A percentile compares a stretch with the other conserved stretches of the same genome.
These are phyloP conservation scores for Neocatenulostroma microsporum DNA, from an alignment of 2,329 filamentous ascomycete species.

Conservation along the genomic window DNA sequence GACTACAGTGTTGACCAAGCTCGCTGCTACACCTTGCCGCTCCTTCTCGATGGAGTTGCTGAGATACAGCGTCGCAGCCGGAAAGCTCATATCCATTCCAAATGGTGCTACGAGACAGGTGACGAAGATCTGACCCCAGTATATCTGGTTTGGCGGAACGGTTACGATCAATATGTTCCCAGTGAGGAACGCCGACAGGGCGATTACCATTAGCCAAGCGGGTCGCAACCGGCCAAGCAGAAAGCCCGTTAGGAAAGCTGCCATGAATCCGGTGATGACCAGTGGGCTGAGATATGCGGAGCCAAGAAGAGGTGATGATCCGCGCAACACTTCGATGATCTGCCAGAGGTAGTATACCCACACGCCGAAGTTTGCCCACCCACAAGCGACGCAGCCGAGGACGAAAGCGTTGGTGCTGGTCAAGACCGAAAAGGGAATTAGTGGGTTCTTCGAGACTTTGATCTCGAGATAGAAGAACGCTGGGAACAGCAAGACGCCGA, in stretches of 20 bases:
- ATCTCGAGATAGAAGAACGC: constrained; percentile 49
- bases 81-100: constrained; percentile 61
- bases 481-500: constrained; percentile 47
- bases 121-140: constrained; percentile 58
- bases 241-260: constrained; percentile 35
- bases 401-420: constrained; percentile 47
- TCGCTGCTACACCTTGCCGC: constrained; percentile 46
- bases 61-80: constrained; percentile 53
- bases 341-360: constrained; percentile 34
- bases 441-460: constrained; percentile 39
- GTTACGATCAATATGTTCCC: constrained; percentile 36
- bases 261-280: constrained; percentile 37
- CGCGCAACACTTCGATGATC: constrained; percentile 39
- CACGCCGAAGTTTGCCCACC: constrained; percentile 17
- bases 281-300: constrained; percentile 41
- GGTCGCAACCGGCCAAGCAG: constrained; percentile 18
- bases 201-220: constrained; percentile 30
- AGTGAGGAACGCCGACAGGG: constrained; percentile 34
- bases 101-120: constrained; percentile 40
- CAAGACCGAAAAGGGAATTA: constrained; percentile 50
- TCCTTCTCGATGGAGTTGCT: constrained; percentile 43
- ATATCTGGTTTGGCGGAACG: constrained; percentile 48
- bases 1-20: constrained; percentile 56
- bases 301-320: constrained; percentile 37
- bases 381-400: constrained; percentile 44